Conservation (phyloP, 2,329 filamentous ascomycete species). For the Diaporthe sp. region DNA sequence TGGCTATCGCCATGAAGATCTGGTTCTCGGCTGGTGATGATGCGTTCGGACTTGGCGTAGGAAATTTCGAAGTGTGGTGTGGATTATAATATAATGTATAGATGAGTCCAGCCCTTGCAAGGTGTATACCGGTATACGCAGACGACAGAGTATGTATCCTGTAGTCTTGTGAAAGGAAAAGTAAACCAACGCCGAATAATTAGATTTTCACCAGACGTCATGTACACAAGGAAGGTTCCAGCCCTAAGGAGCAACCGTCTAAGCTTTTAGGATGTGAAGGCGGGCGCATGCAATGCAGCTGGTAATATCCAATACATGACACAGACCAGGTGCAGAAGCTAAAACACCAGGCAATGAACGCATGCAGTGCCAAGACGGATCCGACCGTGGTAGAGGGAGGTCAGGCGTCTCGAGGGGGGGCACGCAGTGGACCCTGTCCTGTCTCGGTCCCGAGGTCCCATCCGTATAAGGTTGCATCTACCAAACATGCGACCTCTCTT, state of each 20-base stretch:
- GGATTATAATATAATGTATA: not conserved
- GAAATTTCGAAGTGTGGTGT: not conserved
- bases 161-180: not conserved
- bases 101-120: not conserved
- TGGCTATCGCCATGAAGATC: conserved; percentile 24
- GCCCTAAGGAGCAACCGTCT: conserved; percentile 18
- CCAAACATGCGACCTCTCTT: conserved; percentile 8
- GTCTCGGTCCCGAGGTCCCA: not conserved
- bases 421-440: conserved; percentile 8
- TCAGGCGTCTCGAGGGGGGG: conserved; percentile 19
- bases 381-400: conserved; percentile 25
- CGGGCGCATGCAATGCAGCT: conserved; percentile 11
- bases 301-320: conserved; percentile 23
- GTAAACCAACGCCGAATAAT: not conserved
- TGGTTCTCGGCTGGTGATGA: not conserved
- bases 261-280: conserved; percentile 26
- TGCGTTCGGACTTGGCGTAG: not conserved
- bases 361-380: conserved; percentile 30
- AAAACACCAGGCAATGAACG: conserved; percentile 20
- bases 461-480: not conserved
- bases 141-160: not conserved
- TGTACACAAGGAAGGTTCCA: conserved; percentile 7
- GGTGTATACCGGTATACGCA: not conserved
- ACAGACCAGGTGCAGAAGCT: conserved; percentile 23
- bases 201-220: conserved; percentile 6